phyloP scores from a whole-genome alignment of 768 basidiomycete genomes.

The Suillus ampliporus region DNA sequence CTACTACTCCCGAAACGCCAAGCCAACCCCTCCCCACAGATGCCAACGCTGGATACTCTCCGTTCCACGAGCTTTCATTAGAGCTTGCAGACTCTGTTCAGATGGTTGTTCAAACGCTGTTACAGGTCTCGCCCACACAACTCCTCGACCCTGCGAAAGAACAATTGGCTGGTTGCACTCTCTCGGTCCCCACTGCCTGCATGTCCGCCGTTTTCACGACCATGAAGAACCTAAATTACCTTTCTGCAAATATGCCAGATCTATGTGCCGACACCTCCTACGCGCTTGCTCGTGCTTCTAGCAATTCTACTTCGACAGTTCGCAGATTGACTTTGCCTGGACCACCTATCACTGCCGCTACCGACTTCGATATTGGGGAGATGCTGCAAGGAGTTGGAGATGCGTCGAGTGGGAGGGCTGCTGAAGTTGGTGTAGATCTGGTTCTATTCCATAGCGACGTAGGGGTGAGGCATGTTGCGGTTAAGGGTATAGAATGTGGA shows the following conservation, averaged over 20 bases:
- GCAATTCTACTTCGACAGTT: conserved; percentile 13
- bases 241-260: conserved; percentile 82
- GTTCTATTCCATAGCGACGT: conserved; percentile 91
- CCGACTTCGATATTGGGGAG: conserved; percentile 93
- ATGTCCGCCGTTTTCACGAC: conserved; percentile 88
- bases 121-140: conserved; percentile 90
- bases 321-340: conserved; percentile 13
- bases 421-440: conserved; percentile 85
- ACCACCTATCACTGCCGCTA: conserved; percentile 29
- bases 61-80: conserved; percentile 72
- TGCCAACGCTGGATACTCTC: conserved; percentile 31
- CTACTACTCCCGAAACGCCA: conserved; percentile 16
- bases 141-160: conserved; percentile 92
- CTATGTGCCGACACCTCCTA: conserved; percentile 25
- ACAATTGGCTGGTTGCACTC: conserved; percentile 87
- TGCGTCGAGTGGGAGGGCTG: conserved; percentile 81
- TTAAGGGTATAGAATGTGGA: conserved; percentile 85
- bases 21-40: conserved; percentile 24
- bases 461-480: conserved; percentile 84
- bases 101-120: conserved; percentile 87
- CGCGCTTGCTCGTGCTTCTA: neutral
- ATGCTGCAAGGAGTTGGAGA: conserved; percentile 90
- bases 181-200: conserved; percentile 87
- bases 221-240: conserved; percentile 93
- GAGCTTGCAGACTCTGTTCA: conserved; percentile 93